These are phyloP conservation scores for Blastobotrys malaysiensis DNA, from an alignment of 1,139 yeast genomes.

Conservation along the genomic window DNA sequence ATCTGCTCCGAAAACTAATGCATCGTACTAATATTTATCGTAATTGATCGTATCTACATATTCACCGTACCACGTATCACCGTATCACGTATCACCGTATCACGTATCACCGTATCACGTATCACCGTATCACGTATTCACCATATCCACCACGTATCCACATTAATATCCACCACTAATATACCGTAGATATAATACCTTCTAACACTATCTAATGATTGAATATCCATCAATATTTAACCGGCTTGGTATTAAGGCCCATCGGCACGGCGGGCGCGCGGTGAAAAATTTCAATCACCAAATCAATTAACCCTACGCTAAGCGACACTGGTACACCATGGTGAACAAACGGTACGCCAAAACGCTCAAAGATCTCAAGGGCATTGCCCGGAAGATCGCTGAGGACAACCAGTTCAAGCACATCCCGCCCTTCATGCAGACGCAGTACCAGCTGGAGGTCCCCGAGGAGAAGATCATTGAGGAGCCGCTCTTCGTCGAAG, in stretches of 20 bases:
- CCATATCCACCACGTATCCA: no score
- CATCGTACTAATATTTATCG: background rate
- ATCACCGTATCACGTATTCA: no score
- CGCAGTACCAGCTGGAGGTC: constrained; percentile 22
- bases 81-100: no score
- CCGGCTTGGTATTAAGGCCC: no score
- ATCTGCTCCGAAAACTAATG: constrained; percentile 63
- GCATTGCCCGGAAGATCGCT: constrained; percentile 22
- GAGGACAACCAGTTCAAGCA: constrained; percentile 17
- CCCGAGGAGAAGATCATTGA: constrained; percentile 20
- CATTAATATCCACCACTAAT: no score
- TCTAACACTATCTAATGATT: no score
- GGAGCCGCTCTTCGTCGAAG: constrained; percentile 42
- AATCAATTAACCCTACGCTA: background rate
- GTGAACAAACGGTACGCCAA: constrained; percentile 15
- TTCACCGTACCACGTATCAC: no score
- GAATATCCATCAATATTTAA: no score
- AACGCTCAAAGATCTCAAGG: constrained; percentile 20
- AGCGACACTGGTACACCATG: constrained; percentile 5
- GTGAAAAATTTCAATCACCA: constrained; percentile 1
- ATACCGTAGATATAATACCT: no score
- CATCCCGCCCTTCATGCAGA: constrained; percentile 24
- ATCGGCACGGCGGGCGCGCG: background rate
- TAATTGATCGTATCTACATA: no score
- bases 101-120: no score